A percentile compares a stretch with the other conserved stretches of the same genome.
Evolutionary conservation across 192 early-diverging fungal genomes (phyloP).

Genomic region (Lobosporangium transversale): DNA sequence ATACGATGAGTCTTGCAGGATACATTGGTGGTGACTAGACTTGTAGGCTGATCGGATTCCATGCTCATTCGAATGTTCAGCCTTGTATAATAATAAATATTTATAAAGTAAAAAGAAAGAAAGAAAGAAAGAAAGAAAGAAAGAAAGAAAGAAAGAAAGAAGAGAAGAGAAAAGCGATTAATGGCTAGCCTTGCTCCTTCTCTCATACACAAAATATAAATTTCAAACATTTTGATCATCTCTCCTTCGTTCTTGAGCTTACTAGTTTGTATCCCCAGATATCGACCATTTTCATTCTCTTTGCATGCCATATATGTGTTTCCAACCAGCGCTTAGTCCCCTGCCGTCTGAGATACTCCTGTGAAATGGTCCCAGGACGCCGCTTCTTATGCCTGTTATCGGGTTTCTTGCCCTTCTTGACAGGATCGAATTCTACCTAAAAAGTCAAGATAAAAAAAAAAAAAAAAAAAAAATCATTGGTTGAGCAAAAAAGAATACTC

Average conservation of each 20-base stretch:
- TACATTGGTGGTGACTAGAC: conserved; percentile 77
- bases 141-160: too few relatives aligned
- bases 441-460: too few relatives aligned
- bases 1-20: conserved; percentile 90
- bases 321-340: conserved; percentile 87
- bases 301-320: conserved; percentile 98
- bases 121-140: too few relatives aligned
- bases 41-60: conserved; percentile 78
- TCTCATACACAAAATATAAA: too few relatives aligned
- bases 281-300: conserved; percentile 94
- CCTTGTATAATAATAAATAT: conserved; percentile 61
- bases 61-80: conserved; percentile 88
- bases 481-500: neutral
- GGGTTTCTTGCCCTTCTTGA: conserved; percentile 58
- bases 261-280: conserved; percentile 84
- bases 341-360: conserved; percentile 64
- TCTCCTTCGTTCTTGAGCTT: conserved; percentile 1
- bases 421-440: conserved; percentile 45
- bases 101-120: too few relatives aligned
- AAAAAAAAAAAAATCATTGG: too few relatives aligned
- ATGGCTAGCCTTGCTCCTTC: too few relatives aligned
- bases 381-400: conserved; percentile 53
- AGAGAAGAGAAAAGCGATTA: too few relatives aligned
- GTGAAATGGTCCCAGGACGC: conserved; percentile 51
- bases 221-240: too few relatives aligned